Evolutionary conservation across 768 basidiomycete species (phyloP).

Genomic region (Dioszegia aurantiaca): DNA sequence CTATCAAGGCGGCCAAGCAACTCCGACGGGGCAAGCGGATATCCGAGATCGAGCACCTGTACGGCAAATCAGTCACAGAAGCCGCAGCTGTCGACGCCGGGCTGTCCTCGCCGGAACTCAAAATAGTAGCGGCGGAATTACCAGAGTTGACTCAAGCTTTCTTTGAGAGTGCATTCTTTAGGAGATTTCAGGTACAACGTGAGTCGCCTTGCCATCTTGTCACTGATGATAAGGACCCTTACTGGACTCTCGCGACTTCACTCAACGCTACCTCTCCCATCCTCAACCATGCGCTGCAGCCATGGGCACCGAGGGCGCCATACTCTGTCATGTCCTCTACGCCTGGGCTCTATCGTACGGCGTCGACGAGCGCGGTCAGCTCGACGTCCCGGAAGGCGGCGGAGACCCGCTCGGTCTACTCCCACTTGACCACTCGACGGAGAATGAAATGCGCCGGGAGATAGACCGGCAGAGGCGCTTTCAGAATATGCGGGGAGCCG

Average conservation of each 20-base stretch:
- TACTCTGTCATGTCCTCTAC: conserved; percentile 75
- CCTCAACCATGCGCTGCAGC: conserved; percentile 56
- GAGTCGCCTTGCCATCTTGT: conserved; percentile 32
- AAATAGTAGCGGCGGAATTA: conserved; percentile 30
- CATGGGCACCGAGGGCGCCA: conserved; percentile 69
- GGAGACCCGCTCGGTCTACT: conserved; percentile 20
- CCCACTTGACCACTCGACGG: conserved; percentile 20
- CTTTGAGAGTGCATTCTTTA: conserved; percentile 80
- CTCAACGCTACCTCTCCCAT: conserved; percentile 58
- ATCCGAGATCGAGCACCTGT: conserved; percentile 45
- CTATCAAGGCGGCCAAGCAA: conserved; percentile 84
- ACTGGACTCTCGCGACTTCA: conserved; percentile 75
- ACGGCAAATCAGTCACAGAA: conserved; percentile 28
- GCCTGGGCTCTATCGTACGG: conserved; percentile 90
- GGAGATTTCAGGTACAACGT: conserved; percentile 82
- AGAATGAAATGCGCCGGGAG: conserved; percentile 57
- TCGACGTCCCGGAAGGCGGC: conserved; percentile 52
- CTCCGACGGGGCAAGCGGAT: conserved; percentile 54
- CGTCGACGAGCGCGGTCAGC: conserved; percentile 71
- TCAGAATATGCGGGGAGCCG: conserved; percentile 62
- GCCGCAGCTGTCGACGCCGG: conserved; percentile 19
- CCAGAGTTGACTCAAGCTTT: conserved; percentile 74
- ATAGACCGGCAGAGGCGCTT: conserved; percentile 25
- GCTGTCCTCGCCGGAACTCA: conserved; percentile 3
- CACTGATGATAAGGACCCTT: conserved; percentile 66